phyloP scores from a whole-genome alignment of 768 basidiomycete genomes.

The Collybia nuda region DNA sequence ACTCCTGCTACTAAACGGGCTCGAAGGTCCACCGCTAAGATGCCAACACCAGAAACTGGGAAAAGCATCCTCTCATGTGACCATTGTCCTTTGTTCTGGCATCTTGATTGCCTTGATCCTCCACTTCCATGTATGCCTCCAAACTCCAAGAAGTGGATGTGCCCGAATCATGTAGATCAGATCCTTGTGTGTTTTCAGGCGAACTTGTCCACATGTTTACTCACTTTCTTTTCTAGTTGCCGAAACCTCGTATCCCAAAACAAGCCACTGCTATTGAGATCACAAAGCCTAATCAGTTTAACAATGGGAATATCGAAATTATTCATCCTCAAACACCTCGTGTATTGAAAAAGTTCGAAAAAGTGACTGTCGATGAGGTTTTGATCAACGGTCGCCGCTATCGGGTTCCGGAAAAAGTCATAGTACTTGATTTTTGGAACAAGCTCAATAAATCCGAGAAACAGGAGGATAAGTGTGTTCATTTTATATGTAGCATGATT shows the following conservation, averaged over 20 bases:
- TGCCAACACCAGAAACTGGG: slow-evolving; percentile 52
- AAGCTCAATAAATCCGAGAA: slow-evolving; percentile 56
- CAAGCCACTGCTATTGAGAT: slow-evolving; percentile 71
- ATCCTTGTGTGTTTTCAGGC: slow-evolving; percentile 59
- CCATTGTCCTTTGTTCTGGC: slow-evolving; percentile 93
- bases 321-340: slow-evolving; percentile 62
- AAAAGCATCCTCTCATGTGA: slow-evolving; percentile 90
- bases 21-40: slow-evolving; percentile 47
- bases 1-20: slow-evolving; percentile 55
- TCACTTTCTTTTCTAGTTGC: slow-evolving; percentile 51
- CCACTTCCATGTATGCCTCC: slow-evolving; percentile 85
- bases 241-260: slow-evolving; percentile 80
- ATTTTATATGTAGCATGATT: neutral
- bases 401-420: slow-evolving; percentile 87
- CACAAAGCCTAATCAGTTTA: slow-evolving; percentile 67
- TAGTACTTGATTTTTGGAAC: slow-evolving; percentile 95
- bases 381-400: slow-evolving; percentile 88
- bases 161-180: slow-evolving; percentile 94
- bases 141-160: slow-evolving; percentile 96
- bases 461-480: slow-evolving; percentile 41
- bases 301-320: slow-evolving; percentile 93
- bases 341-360: slow-evolving; percentile 33
- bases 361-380: slow-evolving; percentile 74
- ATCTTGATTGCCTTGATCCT: slow-evolving; percentile 93
- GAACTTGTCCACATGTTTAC: slow-evolving; percentile 5